Evolutionary conservation across 1,139 yeast genomes (phyloP).

Genomic region (Eremothecium cymbalariae): DNA sequence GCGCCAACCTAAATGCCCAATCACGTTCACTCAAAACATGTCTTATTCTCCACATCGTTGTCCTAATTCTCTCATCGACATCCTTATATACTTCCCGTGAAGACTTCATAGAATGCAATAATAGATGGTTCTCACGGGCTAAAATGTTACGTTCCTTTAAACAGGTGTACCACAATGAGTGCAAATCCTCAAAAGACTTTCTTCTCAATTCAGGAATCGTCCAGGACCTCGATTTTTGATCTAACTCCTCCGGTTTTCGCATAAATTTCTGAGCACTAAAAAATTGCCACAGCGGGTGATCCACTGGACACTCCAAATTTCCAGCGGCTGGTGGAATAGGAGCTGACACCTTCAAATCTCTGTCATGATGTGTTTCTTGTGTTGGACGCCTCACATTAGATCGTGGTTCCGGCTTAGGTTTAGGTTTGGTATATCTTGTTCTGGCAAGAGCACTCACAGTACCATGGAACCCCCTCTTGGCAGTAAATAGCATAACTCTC

Average conservation of each 20-base stretch:
- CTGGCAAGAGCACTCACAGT: conserved; percentile 18
- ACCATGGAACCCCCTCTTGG: conserved; percentile 20
- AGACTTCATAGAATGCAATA: conserved; percentile 37
- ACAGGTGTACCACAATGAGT: conserved; percentile 81
- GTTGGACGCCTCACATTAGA: conserved; percentile 19
- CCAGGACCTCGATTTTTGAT: conserved; percentile 72
- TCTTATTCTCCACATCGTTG: conserved; percentile 68
- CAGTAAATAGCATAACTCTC: too few relatives aligned
- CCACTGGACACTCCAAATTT: conserved; percentile 65
- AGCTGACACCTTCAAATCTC: conserved; percentile 49
- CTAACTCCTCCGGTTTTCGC: conserved; percentile 51
- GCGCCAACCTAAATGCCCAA: conserved; percentile 58
- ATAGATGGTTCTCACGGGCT: conserved; percentile 61
- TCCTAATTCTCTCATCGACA: conserved; percentile 39
- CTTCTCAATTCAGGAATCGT: conserved; percentile 78
- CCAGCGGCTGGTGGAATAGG: conserved; percentile 79
- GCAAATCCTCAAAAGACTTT: conserved; percentile 86
- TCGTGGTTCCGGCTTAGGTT: conserved; percentile 21
- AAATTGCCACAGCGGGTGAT: conserved; percentile 95
- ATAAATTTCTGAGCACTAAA: conserved; percentile 58
- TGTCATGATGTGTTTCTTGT: conserved; percentile 26
- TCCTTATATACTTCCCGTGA: conserved; percentile 33
- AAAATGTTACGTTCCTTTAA: conserved; percentile 75
- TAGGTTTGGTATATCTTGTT: conserved; percentile 26
- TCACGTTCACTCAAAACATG: conserved; percentile 85